These are phyloP conservation scores for Trichoderma sp. DNA, from an alignment of 2,329 filamentous ascomycete species.

Conservation along the genomic window DNA sequence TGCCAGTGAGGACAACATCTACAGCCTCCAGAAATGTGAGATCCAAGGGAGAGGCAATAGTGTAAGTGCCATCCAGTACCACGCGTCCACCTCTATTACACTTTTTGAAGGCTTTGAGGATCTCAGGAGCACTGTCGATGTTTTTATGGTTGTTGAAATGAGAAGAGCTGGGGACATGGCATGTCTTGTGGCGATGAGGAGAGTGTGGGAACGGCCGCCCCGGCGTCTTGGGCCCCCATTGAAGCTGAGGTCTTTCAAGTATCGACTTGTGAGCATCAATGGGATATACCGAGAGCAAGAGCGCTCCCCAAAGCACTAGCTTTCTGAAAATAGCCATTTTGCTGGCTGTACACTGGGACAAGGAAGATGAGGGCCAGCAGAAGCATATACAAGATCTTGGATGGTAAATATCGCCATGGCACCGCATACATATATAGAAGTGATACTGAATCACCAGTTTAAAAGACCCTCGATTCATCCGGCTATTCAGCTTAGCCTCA, in stretches of 20 bases:
- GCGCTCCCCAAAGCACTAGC: background rate
- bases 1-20: background rate
- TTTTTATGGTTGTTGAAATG: background rate
- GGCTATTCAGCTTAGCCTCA: background rate
- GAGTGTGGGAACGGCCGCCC: constrained; percentile 9
- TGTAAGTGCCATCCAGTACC: background rate
- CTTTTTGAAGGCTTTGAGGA: background rate
- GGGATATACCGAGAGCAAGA: background rate
- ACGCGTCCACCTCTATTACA: background rate
- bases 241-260: background rate
- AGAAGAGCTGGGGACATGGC: background rate
- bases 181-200: constrained; percentile 9
- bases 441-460: background rate
- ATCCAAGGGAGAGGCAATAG: background rate
- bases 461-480: background rate
- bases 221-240: constrained; percentile 14
- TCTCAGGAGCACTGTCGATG: background rate
- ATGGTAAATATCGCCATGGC: background rate
- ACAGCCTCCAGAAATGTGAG: constrained; percentile 8
- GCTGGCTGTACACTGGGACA: too few relatives aligned
- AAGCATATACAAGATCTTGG: background rate
- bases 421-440: background rate
- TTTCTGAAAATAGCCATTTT: background rate
- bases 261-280: background rate
- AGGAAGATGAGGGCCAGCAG: background rate